phyloP scores from a whole-genome alignment of 2,329 filamentous ascomycete species.

The Claviceps africana region DNA sequence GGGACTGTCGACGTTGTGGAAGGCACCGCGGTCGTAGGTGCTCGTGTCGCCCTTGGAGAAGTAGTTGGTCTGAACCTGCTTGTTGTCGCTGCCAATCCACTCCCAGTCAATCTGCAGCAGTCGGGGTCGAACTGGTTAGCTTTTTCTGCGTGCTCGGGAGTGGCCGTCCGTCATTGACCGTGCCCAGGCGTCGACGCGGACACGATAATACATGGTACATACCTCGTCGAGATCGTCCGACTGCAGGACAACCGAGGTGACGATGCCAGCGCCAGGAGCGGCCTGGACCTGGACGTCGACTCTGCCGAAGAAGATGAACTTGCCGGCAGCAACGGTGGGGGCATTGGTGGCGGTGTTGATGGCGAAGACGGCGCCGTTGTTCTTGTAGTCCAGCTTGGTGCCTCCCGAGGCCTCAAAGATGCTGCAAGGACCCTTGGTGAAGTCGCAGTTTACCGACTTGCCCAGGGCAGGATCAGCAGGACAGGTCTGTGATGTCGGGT shows the following conservation, averaged over 20 bases:
- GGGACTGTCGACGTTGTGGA: constrained; percentile 41
- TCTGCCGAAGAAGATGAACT: constrained; percentile 95
- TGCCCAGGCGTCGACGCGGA: too few relatives aligned
- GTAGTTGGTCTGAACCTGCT: constrained; percentile 73
- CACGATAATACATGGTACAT: constrained; percentile 23
- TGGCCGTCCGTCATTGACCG: too few relatives aligned
- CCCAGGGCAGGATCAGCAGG: constrained; percentile 65
- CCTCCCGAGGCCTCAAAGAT: constrained; percentile 33
- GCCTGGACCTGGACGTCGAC: constrained; percentile 69
- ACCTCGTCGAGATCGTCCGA: constrained; percentile 66
- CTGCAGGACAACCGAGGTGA: constrained; percentile 80
- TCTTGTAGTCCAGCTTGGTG: constrained; percentile 34
- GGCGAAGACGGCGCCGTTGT: constrained; percentile 41
- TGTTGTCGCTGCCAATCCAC: constrained; percentile 55
- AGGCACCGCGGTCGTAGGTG: constrained; percentile 54
- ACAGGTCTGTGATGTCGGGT: constrained; percentile 47
- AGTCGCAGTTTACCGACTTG: constrained; percentile 48
- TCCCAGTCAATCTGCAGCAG: constrained; percentile 60
- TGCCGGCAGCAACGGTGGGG: constrained; percentile 60
- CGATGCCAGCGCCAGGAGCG: constrained; percentile 68
- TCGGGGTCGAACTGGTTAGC: not conserved
- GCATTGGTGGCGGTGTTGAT: constrained; percentile 55
- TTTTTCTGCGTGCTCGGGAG: constrained; percentile 67
- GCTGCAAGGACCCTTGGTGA: constrained; percentile 56
- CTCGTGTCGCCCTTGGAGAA: constrained; percentile 60